Base-by-base conservation (phyloP, 257 asterid genomes). In the Plectranthus barbatus region DNA sequence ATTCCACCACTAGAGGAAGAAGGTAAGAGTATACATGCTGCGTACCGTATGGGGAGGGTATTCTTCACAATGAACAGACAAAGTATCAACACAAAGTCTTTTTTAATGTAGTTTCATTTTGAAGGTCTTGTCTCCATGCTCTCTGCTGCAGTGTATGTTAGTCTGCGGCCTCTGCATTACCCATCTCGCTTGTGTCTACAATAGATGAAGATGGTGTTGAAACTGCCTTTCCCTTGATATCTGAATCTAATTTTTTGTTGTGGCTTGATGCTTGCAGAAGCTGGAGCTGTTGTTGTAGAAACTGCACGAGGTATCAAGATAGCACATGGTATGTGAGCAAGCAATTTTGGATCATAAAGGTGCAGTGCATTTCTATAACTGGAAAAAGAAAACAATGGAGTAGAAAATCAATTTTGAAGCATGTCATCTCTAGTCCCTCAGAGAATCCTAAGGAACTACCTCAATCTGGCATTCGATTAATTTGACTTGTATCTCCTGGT, bases 391-490 rank as follows among this genome's bases (percentile, higher is more conserved):
- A 45, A 45, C 3, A 33, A 37, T 12, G 23, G 24, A 29, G 15
- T 37, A 19, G 36, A 45, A 26, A 26, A 26, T 26, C 3, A 5
- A 26, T 26, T 26, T 26, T 26, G 31, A 26, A 26, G 44, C 67
- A 44, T 44, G 31, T 8, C 14, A 12, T 60, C 42, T 51, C 20
- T 11, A 31, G 13, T 14, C 29, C 7, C 29, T 9, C 39, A 40
- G 33, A 60, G 2, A 53, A 20, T 15, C 34, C 5, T 54, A 69
- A 58, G 26, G 11, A 50, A 18, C 58, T 79, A 92, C 97, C 97
- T 86, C 85, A 73, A 92, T 89, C 71, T 83, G 95, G 39, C 76
- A 83, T 79, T 84, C 78, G 39, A 92, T 64, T 64, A 80, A 57
- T 61, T 72, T 80, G 64, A 72, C 83, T 56, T 86, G 87, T 52